A percentile compares a stretch with the other conserved stretches of the same genome.
Evolutionary conservation across 371 early-diverging fungal species (phyloP).

Genomic region (Nematocida major): DNA sequence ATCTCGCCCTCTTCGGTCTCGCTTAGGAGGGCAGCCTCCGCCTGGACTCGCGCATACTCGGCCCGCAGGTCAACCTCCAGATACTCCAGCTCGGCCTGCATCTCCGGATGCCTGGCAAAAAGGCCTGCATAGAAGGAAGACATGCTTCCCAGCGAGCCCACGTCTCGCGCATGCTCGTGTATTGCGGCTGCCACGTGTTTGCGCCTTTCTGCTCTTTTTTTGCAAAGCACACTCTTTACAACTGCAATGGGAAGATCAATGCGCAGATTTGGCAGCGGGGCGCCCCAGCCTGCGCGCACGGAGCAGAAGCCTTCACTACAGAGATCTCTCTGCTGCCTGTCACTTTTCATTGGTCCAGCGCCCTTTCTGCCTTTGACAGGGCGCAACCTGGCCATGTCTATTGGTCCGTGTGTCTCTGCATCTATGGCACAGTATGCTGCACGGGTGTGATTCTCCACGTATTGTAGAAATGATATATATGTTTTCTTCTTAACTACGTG

Average conservation of each 20-base stretch:
- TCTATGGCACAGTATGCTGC: no score
- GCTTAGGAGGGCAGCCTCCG: background rate
- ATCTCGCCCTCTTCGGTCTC: constrained; percentile 14
- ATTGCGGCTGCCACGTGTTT: background rate
- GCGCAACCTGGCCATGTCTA: no score
- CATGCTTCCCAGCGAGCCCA: background rate
- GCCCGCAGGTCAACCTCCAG: background rate
- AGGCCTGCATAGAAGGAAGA: background rate
- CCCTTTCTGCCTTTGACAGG: no score
- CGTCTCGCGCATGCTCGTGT: background rate
- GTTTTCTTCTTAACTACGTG: no score
- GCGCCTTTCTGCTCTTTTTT: background rate
- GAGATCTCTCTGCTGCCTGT: no score
- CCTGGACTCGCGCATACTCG: background rate
- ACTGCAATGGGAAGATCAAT: background rate
- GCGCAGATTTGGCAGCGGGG: no score
- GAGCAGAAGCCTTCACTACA: no score
- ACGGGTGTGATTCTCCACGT: no score
- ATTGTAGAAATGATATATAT: no score
- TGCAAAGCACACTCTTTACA: background rate
- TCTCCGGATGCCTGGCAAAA: background rate
- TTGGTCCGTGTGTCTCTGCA: no score
- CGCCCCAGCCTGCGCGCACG: no score
- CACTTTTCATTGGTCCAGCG: no score
- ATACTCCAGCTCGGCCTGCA: background rate